Conservation (phyloP, 305 asterid species). For the Fraxinus platypoda region DNA sequence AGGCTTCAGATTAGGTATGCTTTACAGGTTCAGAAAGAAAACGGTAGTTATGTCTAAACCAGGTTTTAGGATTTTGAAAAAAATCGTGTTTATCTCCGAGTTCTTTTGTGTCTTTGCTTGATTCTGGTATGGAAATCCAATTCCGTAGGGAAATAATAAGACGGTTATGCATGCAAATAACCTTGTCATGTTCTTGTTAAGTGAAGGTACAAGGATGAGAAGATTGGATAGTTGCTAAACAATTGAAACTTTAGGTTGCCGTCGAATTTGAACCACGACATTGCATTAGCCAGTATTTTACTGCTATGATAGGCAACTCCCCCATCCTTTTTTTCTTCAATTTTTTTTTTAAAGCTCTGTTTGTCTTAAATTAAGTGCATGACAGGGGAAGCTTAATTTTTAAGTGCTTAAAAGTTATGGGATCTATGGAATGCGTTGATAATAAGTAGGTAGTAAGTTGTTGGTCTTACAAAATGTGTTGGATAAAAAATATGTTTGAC, state of each 20-base stretch:
- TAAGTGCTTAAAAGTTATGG: neutral
- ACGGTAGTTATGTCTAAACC: neutral
- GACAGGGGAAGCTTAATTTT: neutral
- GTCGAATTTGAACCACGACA: neutral
- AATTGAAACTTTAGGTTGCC: neutral
- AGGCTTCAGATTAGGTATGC: neutral
- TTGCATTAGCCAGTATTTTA: neutral
- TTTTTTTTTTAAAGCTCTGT: neutral
- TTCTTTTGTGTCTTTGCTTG: neutral
- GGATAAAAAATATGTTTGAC: neutral
- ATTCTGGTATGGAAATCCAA: neutral
- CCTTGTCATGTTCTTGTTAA: neutral
- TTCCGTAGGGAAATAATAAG: neutral
- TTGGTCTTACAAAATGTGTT: neutral
- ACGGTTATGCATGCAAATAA: neutral
- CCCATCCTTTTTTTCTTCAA: neutral
- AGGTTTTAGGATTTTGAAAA: neutral
- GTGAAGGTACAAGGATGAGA: neutral
- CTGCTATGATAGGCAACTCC: neutral
- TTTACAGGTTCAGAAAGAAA: neutral
- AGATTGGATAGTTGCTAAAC: neutral
- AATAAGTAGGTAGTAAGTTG: neutral
- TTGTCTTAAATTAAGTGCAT: neutral
- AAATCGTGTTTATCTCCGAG: neutral
- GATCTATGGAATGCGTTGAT: neutral